phyloP scores from a whole-genome alignment of 192 early-diverging fungal species.

The Geosiphon pyriformis region DNA sequence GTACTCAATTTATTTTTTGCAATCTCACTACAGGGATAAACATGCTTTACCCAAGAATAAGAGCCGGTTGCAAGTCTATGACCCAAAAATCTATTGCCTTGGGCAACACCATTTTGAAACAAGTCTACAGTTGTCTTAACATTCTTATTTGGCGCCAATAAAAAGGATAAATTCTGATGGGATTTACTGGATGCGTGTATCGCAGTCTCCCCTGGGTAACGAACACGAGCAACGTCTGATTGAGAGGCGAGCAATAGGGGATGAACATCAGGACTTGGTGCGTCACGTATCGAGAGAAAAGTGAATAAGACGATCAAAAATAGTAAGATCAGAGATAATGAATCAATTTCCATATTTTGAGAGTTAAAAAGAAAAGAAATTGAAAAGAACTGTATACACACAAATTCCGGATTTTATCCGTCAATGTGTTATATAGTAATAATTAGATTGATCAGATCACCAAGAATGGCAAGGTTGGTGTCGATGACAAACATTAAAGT shows the following conservation, averaged over 20 bases:
- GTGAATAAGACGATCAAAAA: slow-evolving; percentile 26
- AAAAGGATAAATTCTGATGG: slow-evolving; percentile 35
- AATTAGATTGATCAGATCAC: too few relatives aligned
- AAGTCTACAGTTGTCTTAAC: slow-evolving; percentile 46
- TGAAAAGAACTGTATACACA: too few relatives aligned
- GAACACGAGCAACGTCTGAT: slow-evolving; percentile 39
- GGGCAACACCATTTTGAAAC: slow-evolving; percentile 33
- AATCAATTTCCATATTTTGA: slow-evolving; percentile 43
- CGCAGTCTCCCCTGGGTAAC: slow-evolving; percentile 46
- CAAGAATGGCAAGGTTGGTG: too few relatives aligned
- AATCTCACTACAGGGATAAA: too few relatives aligned
- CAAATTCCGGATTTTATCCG: too few relatives aligned
- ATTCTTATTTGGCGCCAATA: slow-evolving; percentile 30
- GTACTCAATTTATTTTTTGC: too few relatives aligned
- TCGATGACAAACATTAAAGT: too few relatives aligned
- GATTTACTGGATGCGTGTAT: slow-evolving; percentile 46
- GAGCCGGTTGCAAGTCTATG: background rate
- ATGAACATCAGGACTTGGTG: slow-evolving; percentile 50
- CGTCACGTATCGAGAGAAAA: slow-evolving; percentile 31
- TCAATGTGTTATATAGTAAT: too few relatives aligned
- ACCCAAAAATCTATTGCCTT: slow-evolving; percentile 20
- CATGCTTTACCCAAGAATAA: slow-evolving; percentile 32
- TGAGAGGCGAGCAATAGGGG: slow-evolving; percentile 53
- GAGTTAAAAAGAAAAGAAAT: too few relatives aligned
- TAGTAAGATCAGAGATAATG: slow-evolving; percentile 40